phyloP scores from a whole-genome alignment of 768 basidiomycete species.

The Lentinula sp. region DNA sequence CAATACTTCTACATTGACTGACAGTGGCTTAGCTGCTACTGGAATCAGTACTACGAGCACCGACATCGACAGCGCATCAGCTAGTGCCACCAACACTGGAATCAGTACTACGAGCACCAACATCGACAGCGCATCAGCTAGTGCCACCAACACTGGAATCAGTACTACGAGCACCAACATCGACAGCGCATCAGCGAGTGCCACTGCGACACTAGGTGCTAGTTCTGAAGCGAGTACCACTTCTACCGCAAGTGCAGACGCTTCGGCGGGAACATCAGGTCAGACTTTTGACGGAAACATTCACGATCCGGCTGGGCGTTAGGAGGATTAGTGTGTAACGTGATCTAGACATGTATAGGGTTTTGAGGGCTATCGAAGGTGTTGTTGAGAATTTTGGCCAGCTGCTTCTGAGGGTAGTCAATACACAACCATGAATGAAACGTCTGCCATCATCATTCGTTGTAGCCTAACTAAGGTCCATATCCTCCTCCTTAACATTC shows the following conservation, averaged over 20 bases:
- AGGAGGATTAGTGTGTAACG: not conserved
- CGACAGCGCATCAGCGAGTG: not conserved
- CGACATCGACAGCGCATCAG: not conserved
- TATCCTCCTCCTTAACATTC: not conserved
- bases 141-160: not conserved
- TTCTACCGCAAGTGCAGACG: constrained; percentile 2
- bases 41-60: not conserved
- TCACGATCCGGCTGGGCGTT: constrained; percentile 3
- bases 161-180: not conserved
- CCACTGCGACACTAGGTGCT: constrained; percentile 7
- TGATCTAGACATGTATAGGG: not conserved
- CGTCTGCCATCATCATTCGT: not conserved
- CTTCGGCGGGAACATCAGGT: constrained; percentile 3
- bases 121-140: not conserved
- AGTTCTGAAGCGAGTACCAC: constrained; percentile 7
- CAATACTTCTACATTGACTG: no score
- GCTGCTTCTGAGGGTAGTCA: no score
- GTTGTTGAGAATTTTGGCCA: not conserved
- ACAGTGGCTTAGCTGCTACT: not conserved
- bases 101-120: not conserved
- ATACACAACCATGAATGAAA: not conserved
- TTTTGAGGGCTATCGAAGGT: not conserved
- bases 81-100: not conserved
- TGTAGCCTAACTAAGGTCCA: not conserved
- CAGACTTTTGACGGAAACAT: not conserved